Conservation (phyloP, 371 early-diverging fungal species). For the Syncephalastrum contaminatum region DNA sequence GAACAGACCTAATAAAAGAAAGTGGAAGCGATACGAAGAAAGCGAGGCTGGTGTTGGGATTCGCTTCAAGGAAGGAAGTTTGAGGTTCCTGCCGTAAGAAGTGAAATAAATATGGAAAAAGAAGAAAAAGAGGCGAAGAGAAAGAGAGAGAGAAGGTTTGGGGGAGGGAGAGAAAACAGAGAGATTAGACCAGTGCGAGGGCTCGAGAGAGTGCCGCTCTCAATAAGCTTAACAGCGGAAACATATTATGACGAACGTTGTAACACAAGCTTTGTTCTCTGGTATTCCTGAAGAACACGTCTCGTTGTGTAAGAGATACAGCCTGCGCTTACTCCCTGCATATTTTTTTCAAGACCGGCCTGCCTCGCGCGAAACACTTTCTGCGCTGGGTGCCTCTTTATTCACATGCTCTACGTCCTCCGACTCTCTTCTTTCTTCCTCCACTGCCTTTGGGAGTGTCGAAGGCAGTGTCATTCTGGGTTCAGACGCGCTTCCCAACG, state of each 20-base stretch:
- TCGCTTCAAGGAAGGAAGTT: not conserved
- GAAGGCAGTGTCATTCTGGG: constrained; percentile 1
- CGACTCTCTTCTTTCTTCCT: no score
- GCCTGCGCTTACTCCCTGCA: not conserved
- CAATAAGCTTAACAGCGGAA: no score
- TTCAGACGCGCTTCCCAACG: constrained; percentile 10
- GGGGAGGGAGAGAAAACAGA: no score
- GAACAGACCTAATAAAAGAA: no score
- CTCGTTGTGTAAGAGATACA: no score
- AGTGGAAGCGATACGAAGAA: not conserved
- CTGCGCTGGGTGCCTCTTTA: not conserved
- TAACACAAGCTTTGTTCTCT: no score
- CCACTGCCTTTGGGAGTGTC: no score
- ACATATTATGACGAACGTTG: no score
- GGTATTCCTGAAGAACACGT: no score
- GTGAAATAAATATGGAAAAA: not conserved
- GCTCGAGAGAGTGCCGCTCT: no score
- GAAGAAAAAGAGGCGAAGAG: not conserved
- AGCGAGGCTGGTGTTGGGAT: not conserved
- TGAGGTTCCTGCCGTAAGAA: not conserved
- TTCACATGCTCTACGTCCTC: no score
- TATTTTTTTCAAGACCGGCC: not conserved
- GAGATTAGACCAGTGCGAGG: no score
- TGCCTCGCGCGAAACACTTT: not conserved
- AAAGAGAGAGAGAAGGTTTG: constrained; percentile 3